Conservation (phyloP, 345 rosid genomes). For the Dipteronia sinensis region DNA sequence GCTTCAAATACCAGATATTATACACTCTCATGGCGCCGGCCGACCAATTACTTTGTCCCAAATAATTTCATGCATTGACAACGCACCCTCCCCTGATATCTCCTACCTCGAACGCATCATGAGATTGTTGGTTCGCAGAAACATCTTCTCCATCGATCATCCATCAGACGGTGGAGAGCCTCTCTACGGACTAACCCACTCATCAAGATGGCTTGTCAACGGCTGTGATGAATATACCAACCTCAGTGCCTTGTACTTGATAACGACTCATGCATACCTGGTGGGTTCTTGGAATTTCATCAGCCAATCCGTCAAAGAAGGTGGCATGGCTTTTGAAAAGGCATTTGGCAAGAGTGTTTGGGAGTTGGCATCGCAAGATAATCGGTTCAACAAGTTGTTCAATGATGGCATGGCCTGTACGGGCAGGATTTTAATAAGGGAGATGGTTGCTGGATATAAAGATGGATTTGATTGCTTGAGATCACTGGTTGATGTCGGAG, state of each 20-base stretch:
- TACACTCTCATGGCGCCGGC: constrained; percentile 15
- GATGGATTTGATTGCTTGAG: constrained; percentile 24
- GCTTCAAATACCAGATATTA: constrained; percentile 35
- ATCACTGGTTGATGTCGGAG: constrained; percentile 44
- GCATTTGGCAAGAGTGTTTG: constrained; percentile 35
- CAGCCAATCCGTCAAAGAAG: constrained; percentile 37
- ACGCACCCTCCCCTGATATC: constrained; percentile 16
- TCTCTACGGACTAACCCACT: constrained; percentile 28
- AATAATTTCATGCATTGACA: constrained; percentile 25
- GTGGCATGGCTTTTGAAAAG: constrained; percentile 37
- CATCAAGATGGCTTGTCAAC: constrained; percentile 37
- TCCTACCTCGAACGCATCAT: constrained; percentile 28
- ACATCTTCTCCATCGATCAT: constrained; percentile 20
- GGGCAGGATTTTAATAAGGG: constrained; percentile 24
- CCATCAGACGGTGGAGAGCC: constrained; percentile 25
- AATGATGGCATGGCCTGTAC: constrained; percentile 35
- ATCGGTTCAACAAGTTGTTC: constrained; percentile 26
- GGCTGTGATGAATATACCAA: constrained; percentile 16
- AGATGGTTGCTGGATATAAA: constrained; percentile 18
- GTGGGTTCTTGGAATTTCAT: constrained; percentile 31
- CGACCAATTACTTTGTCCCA: constrained; percentile 17
- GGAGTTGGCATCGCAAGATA: constrained; percentile 25
- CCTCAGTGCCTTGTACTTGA: constrained; percentile 31
- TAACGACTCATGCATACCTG: constrained; percentile 30
- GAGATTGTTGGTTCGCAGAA: constrained; percentile 29